Evolutionary conservation across 2,329 filamentous ascomycete species (phyloP).

Genomic region (Botrytis elliptica): DNA sequence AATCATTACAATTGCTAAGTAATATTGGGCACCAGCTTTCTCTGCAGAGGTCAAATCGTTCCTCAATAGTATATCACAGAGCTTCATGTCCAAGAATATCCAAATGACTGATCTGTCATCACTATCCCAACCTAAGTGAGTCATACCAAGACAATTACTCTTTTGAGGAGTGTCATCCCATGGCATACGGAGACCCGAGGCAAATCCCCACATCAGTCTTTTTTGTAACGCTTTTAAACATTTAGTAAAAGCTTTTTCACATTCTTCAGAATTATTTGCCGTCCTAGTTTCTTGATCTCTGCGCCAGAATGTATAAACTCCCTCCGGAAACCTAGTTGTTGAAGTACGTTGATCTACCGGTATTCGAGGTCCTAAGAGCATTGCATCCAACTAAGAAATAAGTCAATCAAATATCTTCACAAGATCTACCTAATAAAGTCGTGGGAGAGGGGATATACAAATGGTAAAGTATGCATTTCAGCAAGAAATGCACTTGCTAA

Average conservation of each 20-base stretch:
- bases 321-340: not conserved
- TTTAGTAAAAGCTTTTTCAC: not conserved
- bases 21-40: constrained; percentile 4
- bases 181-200: not conserved
- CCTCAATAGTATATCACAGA: not conserved
- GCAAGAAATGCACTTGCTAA: constrained; percentile 33
- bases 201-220: not conserved
- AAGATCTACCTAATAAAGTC: not conserved
- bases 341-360: not conserved
- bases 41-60: constrained; percentile 13
- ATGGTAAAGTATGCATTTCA: constrained; percentile 1
- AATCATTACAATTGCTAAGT: not conserved
- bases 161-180: not conserved
- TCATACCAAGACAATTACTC: not conserved
- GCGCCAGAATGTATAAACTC: constrained; percentile 7
- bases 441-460: not conserved
- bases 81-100: not conserved
- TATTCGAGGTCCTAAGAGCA: not conserved
- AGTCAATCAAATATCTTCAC: not conserved
- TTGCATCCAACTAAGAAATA: constrained; percentile 1
- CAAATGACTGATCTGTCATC: not conserved
- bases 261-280: not conserved
- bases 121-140: not conserved
- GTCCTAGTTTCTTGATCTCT: not conserved
- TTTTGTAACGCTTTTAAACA: not conserved